Evolutionary conservation across 176 grass and related monocot genomes (phyloP).

Genomic region (Aegilops speltoides): DNA sequence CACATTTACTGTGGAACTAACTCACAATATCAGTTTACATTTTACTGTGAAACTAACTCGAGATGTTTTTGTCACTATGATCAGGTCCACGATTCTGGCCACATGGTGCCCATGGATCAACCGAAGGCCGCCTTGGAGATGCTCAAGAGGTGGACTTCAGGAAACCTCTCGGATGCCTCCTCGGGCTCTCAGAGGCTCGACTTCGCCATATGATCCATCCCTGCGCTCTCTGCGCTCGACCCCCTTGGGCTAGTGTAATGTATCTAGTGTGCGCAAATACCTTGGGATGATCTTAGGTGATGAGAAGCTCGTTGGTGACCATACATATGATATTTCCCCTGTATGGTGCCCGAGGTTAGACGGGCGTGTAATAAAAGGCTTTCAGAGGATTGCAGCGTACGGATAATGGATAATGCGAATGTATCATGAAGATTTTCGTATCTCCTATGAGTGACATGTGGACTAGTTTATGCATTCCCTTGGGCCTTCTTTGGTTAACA

Average conservation of each 20-base stretch:
- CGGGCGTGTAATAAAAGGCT: constrained; percentile 42
- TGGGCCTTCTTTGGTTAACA: no score
- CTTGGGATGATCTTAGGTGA: constrained; percentile 11
- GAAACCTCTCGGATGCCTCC: constrained; percentile 36
- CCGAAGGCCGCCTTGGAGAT: constrained; percentile 89
- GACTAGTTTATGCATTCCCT: no score
- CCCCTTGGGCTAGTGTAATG: background rate
- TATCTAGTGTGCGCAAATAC: background rate
- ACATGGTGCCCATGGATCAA: constrained; percentile 99
- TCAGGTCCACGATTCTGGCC: constrained; percentile 83
- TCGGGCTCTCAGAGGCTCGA: constrained; percentile 31
- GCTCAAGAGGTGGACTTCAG: constrained; percentile 75
- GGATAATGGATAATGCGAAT: background rate
- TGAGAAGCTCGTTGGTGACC: background rate
- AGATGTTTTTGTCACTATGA: background rate
- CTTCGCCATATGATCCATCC: constrained; percentile 30
- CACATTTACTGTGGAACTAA: no score
- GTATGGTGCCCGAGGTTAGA: background rate
- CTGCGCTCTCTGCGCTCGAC: background rate
- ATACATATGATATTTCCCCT: constrained; percentile 37
- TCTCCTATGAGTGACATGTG: background rate
- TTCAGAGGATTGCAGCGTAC: background rate
- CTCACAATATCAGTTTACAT: background rate
- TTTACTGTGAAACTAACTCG: background rate
- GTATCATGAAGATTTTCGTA: background rate